Evolutionary conservation across 139 green algal species (phyloP).

Genomic region (Chlamydomonas asymmetrica): DNA sequence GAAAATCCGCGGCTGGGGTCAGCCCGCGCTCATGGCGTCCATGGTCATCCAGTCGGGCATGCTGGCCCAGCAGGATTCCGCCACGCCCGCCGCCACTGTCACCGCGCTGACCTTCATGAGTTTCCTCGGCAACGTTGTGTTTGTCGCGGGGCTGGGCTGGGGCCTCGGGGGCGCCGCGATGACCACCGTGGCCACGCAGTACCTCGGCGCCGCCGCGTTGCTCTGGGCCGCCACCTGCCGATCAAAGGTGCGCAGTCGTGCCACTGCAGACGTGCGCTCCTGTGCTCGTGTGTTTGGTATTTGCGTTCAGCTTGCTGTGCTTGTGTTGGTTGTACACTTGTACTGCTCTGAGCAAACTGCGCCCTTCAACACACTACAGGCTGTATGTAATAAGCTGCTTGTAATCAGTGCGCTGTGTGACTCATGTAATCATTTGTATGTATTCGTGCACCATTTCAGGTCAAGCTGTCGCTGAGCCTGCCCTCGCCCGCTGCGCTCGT

Average conservation of each 20-base stretch:
- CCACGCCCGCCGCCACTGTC: conserved; percentile 23
- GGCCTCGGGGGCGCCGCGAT: conserved; percentile 63
- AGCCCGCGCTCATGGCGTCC: conserved; percentile 69
- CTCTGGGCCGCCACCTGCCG: conserved; percentile 25
- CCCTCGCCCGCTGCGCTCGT: conserved; percentile 15
- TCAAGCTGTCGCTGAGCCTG: too few relatives aligned
- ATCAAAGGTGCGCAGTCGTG: conserved; percentile 43
- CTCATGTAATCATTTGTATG: too few relatives aligned
- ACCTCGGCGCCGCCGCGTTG: conserved; percentile 37
- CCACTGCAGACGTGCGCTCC: not conserved
- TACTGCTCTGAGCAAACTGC: not conserved
- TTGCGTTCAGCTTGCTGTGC: not conserved
- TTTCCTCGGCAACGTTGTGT: conserved; percentile 44
- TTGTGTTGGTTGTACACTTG: not conserved
- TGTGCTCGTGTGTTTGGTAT: not conserved
- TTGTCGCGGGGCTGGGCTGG: conserved; percentile 51
- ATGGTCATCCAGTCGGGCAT: conserved; percentile 57
- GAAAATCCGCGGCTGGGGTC: conserved; percentile 67
- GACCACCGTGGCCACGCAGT: conserved; percentile 65
- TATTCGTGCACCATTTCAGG: too few relatives aligned
- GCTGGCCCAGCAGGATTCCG: conserved; percentile 49
- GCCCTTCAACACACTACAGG: not conserved
- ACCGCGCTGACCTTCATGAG: not conserved
- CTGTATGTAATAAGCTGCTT: too few relatives aligned
- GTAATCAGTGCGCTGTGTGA: not conserved